phyloP scores from a whole-genome alignment of 73 alveolate genomes.

The Effrenium voratum region DNA sequence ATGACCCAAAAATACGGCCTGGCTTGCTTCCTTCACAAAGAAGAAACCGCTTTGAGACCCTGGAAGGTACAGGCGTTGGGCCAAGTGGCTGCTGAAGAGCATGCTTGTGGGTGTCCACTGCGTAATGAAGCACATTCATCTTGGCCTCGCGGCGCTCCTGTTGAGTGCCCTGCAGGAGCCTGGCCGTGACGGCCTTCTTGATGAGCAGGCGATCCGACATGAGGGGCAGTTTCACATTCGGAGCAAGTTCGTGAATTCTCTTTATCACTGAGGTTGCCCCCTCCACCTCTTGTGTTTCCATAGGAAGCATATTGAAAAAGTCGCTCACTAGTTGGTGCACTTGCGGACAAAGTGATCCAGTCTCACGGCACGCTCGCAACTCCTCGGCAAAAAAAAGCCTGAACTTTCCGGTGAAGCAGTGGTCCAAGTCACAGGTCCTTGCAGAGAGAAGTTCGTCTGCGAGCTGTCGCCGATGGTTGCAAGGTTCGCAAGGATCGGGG shows the following conservation, averaged over 20 bases:
- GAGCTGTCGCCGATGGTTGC: too few relatives aligned
- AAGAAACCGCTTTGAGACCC: too few relatives aligned
- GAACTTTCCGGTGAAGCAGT: neutral
- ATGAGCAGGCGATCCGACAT: neutral
- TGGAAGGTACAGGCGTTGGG: too few relatives aligned
- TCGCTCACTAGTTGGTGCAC: neutral
- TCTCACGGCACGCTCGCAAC: neutral
- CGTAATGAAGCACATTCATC: neutral
- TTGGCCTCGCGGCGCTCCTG: neutral
- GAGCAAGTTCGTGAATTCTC: neutral
- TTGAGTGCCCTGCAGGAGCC: neutral
- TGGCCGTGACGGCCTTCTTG: neutral
- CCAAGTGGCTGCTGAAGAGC: neutral
- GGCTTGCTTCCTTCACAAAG: too few relatives aligned
- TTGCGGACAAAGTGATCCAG: neutral
- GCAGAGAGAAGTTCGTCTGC: too few relatives aligned
- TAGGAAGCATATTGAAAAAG: neutral
- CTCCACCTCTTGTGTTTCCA: slow-evolving; percentile 8
- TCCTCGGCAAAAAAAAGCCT: neutral
- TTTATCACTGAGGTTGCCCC: neutral
- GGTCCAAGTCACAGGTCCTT: neutral
- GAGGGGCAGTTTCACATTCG: slow-evolving; percentile 4
- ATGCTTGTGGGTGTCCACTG: neutral
- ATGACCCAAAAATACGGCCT: too few relatives aligned
- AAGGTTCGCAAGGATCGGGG: too few relatives aligned